These are phyloP conservation scores for Rhizopogon sp. DNA, from an alignment of 768 basidiomycete genomes.

Conservation along the genomic window DNA sequence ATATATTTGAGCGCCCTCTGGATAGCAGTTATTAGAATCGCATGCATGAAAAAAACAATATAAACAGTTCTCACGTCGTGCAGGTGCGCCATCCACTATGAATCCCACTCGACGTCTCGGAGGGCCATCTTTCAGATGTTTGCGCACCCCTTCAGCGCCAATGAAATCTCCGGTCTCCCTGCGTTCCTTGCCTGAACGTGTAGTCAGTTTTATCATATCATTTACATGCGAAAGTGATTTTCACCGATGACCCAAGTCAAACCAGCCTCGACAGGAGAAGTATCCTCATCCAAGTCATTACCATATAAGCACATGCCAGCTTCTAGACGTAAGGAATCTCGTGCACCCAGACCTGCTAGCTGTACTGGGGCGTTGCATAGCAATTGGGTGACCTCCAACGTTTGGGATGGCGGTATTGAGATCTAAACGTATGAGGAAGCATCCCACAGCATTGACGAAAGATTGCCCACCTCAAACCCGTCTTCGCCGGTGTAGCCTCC, in stretches of 20 bases:
- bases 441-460: background rate
- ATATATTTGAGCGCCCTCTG: slow-evolving; percentile 79
- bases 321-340: slow-evolving; percentile 92
- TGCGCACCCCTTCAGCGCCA: slow-evolving; percentile 67
- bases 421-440: slow-evolving; percentile 46
- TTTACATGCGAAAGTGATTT: slow-evolving; percentile 16
- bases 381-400: slow-evolving; percentile 61
- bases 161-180: slow-evolving; percentile 69
- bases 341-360: slow-evolving; percentile 85
- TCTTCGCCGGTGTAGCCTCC: slow-evolving; percentile 99
- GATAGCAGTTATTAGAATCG: slow-evolving; percentile 1
- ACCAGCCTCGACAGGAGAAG: slow-evolving; percentile 86
- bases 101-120: slow-evolving; percentile 76
- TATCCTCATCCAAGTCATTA: slow-evolving; percentile 84
- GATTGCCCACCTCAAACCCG: slow-evolving; percentile 77
- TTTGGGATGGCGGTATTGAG: slow-evolving; percentile 78
- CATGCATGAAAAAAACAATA: background rate
- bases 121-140: slow-evolving; percentile 78
- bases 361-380: slow-evolving; percentile 65
- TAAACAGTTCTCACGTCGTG: slow-evolving; percentile 52
- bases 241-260: slow-evolving; percentile 90
- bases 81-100: slow-evolving; percentile 79
- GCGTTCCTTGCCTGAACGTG: slow-evolving; percentile 69
- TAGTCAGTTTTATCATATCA: background rate
- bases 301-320: slow-evolving; percentile 98